These are phyloP conservation scores for Venturia carpophila DNA, from an alignment of 2,329 filamentous ascomycete genomes.

Conservation along the genomic window DNA sequence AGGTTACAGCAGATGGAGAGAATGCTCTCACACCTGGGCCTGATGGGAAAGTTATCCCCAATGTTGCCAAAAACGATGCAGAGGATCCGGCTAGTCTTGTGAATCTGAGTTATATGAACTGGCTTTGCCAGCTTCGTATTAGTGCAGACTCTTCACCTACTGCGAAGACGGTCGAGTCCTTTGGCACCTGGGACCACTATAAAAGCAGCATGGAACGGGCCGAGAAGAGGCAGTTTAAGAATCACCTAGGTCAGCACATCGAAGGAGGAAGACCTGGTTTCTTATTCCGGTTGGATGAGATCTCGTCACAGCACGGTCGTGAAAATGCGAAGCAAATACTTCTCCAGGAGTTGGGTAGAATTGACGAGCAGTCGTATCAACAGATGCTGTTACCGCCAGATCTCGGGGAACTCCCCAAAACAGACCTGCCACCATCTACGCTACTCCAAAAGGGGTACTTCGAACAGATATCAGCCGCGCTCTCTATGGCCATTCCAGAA, in stretches of 20 bases:
- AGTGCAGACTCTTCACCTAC: background rate
- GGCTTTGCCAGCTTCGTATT: slow-evolving; percentile 7
- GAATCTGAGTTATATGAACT: background rate
- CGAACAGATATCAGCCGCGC: background rate
- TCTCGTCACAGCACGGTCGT: background rate
- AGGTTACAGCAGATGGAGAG: background rate
- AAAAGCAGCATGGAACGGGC: background rate
- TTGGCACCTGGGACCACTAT: background rate
- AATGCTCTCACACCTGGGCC: background rate
- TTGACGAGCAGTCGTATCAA: background rate
- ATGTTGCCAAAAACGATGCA: background rate
- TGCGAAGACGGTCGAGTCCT: background rate
- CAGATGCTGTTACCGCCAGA: background rate
- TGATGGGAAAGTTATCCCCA: background rate
- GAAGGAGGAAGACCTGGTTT: background rate
- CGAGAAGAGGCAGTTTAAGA: background rate
- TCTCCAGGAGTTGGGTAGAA: background rate
- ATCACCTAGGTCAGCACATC: background rate
- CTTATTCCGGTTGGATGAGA: background rate
- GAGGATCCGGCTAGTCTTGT: background rate
- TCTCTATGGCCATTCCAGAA: background rate
- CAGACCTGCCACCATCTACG: background rate
- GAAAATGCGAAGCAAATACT: background rate
- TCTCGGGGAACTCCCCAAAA: background rate
- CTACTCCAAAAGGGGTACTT: background rate